phyloP scores from a whole-genome alignment of 2,329 filamentous ascomycete species.

The Cladorrhinum sp. region DNA sequence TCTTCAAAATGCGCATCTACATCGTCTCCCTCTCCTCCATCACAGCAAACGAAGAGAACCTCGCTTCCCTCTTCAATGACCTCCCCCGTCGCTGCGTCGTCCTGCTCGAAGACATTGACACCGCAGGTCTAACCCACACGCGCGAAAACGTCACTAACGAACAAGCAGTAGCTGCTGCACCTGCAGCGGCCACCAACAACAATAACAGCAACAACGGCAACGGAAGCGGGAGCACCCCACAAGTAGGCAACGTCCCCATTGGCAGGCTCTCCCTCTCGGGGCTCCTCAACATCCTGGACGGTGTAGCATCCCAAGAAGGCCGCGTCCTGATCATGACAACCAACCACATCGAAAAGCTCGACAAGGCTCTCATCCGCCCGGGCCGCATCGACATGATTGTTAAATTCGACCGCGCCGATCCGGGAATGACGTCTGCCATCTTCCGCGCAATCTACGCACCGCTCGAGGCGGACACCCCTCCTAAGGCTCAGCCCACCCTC shows the following conservation, averaged over 20 bases:
- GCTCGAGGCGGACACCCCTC: slow-evolving; percentile 45
- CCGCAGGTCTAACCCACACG: slow-evolving; percentile 64
- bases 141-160: slow-evolving; percentile 36
- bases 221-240: not conserved
- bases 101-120: slow-evolving; percentile 74
- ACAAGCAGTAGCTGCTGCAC: slow-evolving; percentile 15
- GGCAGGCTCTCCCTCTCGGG: slow-evolving; percentile 66
- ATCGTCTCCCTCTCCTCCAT: slow-evolving; percentile 66
- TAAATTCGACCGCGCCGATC: slow-evolving; percentile 54
- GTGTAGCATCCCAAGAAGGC: slow-evolving; percentile 62
- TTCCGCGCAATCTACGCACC: slow-evolving; percentile 58
- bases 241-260: slow-evolving; percentile 18
- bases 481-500: not conserved
- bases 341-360: slow-evolving; percentile 60
- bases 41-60: slow-evolving; percentile 61
- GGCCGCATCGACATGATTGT: slow-evolving; percentile 61
- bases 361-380: slow-evolving; percentile 60
- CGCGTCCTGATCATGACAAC: slow-evolving; percentile 65
- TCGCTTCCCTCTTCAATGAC: slow-evolving; percentile 61
- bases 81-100: slow-evolving; percentile 70
- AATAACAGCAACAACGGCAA: slow-evolving; percentile 2
- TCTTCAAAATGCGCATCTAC: slow-evolving; percentile 69
- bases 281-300: slow-evolving; percentile 77
- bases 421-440: slow-evolving; percentile 50
- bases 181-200: slow-evolving; percentile 9